Percentiles rank a stretch among this genome's conserved stretches.
These are phyloP conservation scores for Panicum hallii DNA, from an alignment of 202 grass and related monocot genomes.

Conservation along the genomic window DNA sequence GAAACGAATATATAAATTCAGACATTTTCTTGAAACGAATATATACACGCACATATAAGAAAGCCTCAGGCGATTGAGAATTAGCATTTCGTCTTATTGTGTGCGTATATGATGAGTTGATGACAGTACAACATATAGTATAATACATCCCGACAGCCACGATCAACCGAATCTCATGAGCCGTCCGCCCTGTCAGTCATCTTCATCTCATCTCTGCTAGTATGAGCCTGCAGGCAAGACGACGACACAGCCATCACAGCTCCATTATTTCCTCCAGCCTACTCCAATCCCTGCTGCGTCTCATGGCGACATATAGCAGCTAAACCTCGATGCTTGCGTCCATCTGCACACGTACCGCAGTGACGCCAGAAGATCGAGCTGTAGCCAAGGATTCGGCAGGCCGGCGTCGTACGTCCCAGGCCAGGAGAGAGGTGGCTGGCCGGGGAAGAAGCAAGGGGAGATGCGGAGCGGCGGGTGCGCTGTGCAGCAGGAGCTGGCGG, in stretches of 20 bases:
- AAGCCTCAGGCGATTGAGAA: not conserved
- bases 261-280: not conserved
- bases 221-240: not conserved
- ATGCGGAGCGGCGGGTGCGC: slow-evolving; percentile 54
- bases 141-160: not conserved
- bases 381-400: not conserved
- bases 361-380: not conserved
- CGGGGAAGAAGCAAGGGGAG: not conserved
- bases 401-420: not conserved
- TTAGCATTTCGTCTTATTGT: not conserved
- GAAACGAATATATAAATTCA: too few relatives aligned
- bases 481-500: slow-evolving; percentile 53
- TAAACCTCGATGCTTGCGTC: not conserved
- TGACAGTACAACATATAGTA: not conserved
- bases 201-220: not conserved
- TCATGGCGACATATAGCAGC: slow-evolving; percentile 16
- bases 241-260: slow-evolving; percentile 2
- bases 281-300: too few relatives aligned
- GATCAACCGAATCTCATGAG: not conserved
- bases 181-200: not conserved
- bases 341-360: slow-evolving; percentile 7
- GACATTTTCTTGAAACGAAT: too few relatives aligned
- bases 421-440: not conserved
- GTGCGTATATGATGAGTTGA: not conserved
- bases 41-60: too few relatives aligned